Conservation (phyloP, 2,329 filamentous ascomycete species). For the Fusarium phyllophilum region DNA sequence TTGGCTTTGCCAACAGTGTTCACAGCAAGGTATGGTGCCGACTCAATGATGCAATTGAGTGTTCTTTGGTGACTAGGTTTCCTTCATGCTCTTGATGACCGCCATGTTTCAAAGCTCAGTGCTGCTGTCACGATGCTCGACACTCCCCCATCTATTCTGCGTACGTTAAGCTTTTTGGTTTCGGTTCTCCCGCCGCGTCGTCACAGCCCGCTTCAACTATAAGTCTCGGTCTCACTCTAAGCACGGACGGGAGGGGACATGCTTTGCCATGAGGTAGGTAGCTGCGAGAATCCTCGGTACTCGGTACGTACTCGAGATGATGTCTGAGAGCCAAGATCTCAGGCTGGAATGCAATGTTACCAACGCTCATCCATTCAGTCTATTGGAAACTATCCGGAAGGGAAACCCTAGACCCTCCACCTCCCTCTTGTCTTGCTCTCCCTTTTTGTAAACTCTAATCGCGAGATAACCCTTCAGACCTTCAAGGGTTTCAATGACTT, state of each 20-base stretch:
- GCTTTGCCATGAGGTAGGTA: not conserved
- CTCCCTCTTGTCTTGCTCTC: constrained; percentile 1
- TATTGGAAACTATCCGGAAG: not conserved
- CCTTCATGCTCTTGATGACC: not conserved
- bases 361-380: constrained; percentile 7
- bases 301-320: constrained; percentile 4
- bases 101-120: not conserved
- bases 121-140: not conserved
- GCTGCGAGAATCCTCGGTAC: constrained; percentile 9
- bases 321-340: constrained; percentile 23
- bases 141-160: not conserved
- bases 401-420: not conserved
- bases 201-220: not conserved
- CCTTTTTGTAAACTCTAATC: not conserved
- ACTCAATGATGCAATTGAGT: not conserved
- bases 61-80: not conserved
- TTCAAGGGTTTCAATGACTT: not conserved
- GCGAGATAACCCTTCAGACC: not conserved
- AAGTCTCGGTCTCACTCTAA: not conserved
- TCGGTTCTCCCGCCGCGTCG: not conserved
- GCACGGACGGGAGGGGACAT: not conserved
- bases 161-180: not conserved
- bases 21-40: not conserved
- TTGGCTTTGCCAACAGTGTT: not conserved
- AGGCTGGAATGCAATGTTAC: not conserved